phyloP scores from a whole-genome alignment of 2,329 filamentous ascomycete species.

The Emmonsia crescens region DNA sequence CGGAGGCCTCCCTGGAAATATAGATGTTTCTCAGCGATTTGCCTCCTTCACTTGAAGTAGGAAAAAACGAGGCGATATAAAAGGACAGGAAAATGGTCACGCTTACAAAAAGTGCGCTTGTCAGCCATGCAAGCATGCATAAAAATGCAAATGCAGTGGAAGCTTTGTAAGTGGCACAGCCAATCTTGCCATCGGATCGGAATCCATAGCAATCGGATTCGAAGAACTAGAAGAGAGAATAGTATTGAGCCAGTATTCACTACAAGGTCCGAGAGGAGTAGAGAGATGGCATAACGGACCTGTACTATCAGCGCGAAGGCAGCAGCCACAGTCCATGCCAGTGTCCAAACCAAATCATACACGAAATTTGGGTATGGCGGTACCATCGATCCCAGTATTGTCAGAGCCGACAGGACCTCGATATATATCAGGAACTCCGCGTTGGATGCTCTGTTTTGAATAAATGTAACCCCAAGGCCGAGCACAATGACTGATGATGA shows the following conservation, averaged over 20 bases:
- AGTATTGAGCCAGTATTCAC: not conserved
- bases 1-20: not conserved
- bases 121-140: not conserved
- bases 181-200: not conserved
- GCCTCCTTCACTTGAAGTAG: not conserved
- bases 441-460: constrained; percentile 1
- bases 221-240: not conserved
- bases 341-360: constrained; percentile 3
- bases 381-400: not conserved
- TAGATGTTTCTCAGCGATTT: not conserved
- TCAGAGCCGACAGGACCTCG: not conserved
- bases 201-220: constrained; percentile 5
- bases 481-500: not conserved
- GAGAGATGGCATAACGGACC: not conserved
- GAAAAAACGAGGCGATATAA: not conserved
- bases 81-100: not conserved
- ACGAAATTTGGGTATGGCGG: constrained; percentile 4
- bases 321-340: constrained; percentile 1
- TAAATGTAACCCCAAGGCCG: constrained; percentile 1
- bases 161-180: not conserved
- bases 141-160: constrained; percentile 2
- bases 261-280: not conserved
- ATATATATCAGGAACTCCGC: constrained; percentile 3
- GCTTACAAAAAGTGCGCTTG: constrained; percentile 4
- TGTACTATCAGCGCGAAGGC: constrained; percentile 1